These are phyloP conservation scores for Sistotremastrum suecicum DNA, from an alignment of 768 basidiomycete species.

Conservation along the genomic window DNA sequence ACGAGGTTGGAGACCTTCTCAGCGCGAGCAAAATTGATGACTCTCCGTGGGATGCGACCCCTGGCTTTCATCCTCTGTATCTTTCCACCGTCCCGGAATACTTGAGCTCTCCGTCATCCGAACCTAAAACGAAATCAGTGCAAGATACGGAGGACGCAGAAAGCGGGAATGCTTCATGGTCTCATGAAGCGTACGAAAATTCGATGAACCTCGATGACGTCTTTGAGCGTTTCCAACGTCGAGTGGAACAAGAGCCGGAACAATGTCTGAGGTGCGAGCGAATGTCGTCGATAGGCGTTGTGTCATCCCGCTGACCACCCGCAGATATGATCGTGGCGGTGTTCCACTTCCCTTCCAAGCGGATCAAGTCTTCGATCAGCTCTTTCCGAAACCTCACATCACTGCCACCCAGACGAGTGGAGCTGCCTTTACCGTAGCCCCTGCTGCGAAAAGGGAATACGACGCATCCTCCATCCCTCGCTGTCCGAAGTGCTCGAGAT, in stretches of 20 bases:
- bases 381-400: slow-evolving; percentile 61
- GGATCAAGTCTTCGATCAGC: slow-evolving; percentile 50
- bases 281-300: background rate
- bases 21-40: slow-evolving; percentile 43
- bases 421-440: slow-evolving; percentile 35
- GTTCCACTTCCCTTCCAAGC: slow-evolving; percentile 77
- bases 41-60: slow-evolving; percentile 54
- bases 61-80: slow-evolving; percentile 55
- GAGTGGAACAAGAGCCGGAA: slow-evolving; percentile 54
- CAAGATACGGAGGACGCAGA: slow-evolving; percentile 13
- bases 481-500: slow-evolving; percentile 54
- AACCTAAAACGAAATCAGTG: slow-evolving; percentile 28
- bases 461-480: slow-evolving; percentile 36
- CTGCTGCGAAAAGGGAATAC: slow-evolving; percentile 36
- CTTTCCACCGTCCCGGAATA: slow-evolving; percentile 66
- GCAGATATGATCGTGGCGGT: slow-evolving; percentile 79
- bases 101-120: slow-evolving; percentile 31
- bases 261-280: slow-evolving; percentile 73
- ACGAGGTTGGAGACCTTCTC: slow-evolving; percentile 20
- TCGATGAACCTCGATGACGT: slow-evolving; percentile 67
- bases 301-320: background rate
- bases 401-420: slow-evolving; percentile 30
- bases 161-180: slow-evolving; percentile 41
- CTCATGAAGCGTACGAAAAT: slow-evolving; percentile 68
- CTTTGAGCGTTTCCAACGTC: slow-evolving; percentile 72